Evolutionary conservation across 1,284 basidiomycete genomes (phyloP), one percentile per base, ranked within the genome.

Genomic region (Meira miltonrushii): DNA sequence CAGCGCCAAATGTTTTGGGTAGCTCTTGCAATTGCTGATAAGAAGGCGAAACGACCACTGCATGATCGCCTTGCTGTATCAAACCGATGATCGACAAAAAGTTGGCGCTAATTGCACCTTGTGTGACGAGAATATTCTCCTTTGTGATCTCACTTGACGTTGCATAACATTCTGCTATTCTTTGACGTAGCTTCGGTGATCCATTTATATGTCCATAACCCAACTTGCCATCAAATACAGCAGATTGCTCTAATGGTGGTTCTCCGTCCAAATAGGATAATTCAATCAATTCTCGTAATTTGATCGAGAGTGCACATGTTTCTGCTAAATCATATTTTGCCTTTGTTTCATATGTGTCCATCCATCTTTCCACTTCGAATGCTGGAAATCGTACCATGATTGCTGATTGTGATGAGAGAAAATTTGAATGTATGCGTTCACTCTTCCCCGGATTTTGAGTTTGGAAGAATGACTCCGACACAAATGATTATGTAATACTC

Each of bases 91-190:
- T 39, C 37, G 40, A 44, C 19, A 59, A 46, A 43, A 59, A 59
- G 21, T 59, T 59, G 39, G 58, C 58, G 5, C 56, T 48, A 3
- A 58, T 58, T 3, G 56, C 56, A 2, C 56, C 56, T 50, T 58
- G 56, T 3, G 56, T 58, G 38, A 49, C 38, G 3, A 58, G 23
- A 21, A 58, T 25, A 37, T 49, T 13, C 3, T 53, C 56, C 21
- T 11, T 12, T 11, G n/a, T 41, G 39, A 58, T 58, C 4, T 38
- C 17, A 19, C 49, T 41, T 5, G 50, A 33, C 2, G 12, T 48
- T 17, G 46, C 13, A 43, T 58, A 58, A 5, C 50, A 52, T 6
- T 33, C 39, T 28, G 56, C 56, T 5, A 58, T 53, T 12, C 51
- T 58, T 19, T 41, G 13, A 40, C 56, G 43, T 25, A 58, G 19